phyloP scores from a whole-genome alignment of 352 stramenopile species.

The Globisporangium irregulare region DNA sequence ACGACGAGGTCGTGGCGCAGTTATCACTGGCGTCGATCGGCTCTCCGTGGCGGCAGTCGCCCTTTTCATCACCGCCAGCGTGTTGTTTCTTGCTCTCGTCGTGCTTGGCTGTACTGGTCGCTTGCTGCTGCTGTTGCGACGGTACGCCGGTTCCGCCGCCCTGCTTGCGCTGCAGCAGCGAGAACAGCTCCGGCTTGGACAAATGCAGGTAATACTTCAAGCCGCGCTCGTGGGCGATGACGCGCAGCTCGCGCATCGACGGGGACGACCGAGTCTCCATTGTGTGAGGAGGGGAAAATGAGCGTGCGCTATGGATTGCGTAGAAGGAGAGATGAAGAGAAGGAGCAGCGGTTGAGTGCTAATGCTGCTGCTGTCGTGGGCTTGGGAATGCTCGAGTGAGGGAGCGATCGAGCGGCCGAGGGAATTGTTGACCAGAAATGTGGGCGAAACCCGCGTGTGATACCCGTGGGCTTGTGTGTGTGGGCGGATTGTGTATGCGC shows the following conservation, averaged over 20 bases:
- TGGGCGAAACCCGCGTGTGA: background rate
- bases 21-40: background rate
- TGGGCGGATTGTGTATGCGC: background rate
- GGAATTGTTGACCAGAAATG: background rate
- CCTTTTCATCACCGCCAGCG: background rate
- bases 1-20: background rate
- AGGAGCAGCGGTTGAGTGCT: background rate
- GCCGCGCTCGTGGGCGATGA: constrained; percentile 62
- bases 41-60: background rate
- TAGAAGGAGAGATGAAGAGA: background rate
- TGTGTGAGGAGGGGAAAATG: background rate
- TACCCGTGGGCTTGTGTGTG: background rate
- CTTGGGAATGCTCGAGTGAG: constrained; percentile 7
- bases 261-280: constrained; percentile 85
- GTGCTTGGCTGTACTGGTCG: constrained; percentile 9
- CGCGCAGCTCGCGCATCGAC: constrained; percentile 75
- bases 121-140: constrained; percentile 1
- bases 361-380: background rate
- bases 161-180: constrained; percentile 73
- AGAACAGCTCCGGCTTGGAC: constrained; percentile 78
- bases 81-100: constrained; percentile 1
- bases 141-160: constrained; percentile 34
- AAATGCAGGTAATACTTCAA: constrained; percentile 85
- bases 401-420: background rate
- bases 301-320: background rate